Evolutionary conservation across 2,329 filamentous ascomycete species (phyloP).

Genomic region (Aschersonia sp.): DNA sequence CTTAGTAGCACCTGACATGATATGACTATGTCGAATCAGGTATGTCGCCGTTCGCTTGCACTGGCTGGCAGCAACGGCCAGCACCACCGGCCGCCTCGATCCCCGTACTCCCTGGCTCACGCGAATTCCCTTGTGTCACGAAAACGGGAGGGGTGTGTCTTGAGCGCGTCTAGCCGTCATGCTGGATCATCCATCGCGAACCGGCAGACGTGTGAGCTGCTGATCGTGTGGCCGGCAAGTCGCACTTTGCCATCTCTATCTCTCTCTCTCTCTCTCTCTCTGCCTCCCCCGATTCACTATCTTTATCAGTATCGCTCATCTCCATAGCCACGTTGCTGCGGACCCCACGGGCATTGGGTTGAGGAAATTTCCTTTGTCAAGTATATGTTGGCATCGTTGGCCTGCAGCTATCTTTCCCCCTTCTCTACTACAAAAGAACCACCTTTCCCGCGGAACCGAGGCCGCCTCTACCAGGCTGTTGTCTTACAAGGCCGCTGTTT

Average conservation of each 20-base stretch:
- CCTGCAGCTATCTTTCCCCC: background rate
- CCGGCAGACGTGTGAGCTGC: too few species aligned
- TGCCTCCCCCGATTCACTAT: background rate
- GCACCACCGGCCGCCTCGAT: background rate
- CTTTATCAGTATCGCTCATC: background rate
- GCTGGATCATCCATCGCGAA: too few species aligned
- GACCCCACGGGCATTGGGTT: background rate
- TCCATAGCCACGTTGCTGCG: background rate
- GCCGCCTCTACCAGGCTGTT: slow-evolving; percentile 1
- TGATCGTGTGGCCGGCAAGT: background rate
- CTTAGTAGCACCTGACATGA: background rate
- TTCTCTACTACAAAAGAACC: background rate
- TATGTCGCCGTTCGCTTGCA: background rate
- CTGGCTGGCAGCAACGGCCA: background rate
- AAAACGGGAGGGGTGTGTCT: background rate
- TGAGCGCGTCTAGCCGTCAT: background rate
- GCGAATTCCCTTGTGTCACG: background rate
- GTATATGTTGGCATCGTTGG: background rate
- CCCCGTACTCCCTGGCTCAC: background rate
- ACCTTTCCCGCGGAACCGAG: slow-evolving; percentile 2
- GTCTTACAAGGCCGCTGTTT: slow-evolving; percentile 1
- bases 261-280: too few species aligned
- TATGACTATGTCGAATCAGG: slow-evolving; percentile 1
- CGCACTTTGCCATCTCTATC: background rate
- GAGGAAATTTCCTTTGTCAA: background rate